Base-by-base conservation (phyloP, 2,329 filamentous ascomycete species). In the Passalora sequoiae region DNA sequence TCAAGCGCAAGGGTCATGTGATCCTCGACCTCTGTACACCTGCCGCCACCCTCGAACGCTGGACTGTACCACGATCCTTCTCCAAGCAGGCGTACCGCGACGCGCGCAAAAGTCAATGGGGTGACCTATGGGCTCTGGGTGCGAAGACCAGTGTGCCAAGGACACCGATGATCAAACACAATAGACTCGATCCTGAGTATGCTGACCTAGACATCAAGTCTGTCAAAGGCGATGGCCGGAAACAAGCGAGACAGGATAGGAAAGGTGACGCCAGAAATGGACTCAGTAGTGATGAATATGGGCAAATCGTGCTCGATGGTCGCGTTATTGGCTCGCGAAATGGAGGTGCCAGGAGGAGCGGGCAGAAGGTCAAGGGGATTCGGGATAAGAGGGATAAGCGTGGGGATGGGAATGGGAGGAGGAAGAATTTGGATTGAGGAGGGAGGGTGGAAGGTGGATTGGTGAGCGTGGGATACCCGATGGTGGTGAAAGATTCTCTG, bases 41-140 rank as follows among this genome's bases (percentile, higher is more conserved):
- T 0, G 75, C 79, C 1, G 92, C 86, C 22, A 81, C 77, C 30
- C 81, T 96, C 24, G 91, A 98, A 71, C 86, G 92, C 43, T 98
- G 92, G 92, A 92, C 84, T 0, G 83, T 98, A 0, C 86, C 91
- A 1, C 81, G 81, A 55, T 88, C 82, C 47, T 92, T 83, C 66
- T 83, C 83, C 63, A 82, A 78, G 56, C 80, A 84, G 57, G 89
- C 89, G 1, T 97, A 91, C 69, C 87, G 86, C 57, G 92, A 97
- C 62, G 92, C 92, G 25, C 81, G 92, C 49, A 98, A 98, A 69
- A 78, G 84, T 0, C 71, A 70, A 40, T 97, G 91, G 92, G 92
- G 92, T 28, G 92, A 97, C 63, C 72, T 97, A 7, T 98, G 92
- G 92, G 89, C 91, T 1, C 73, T 97, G 0, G 92, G 92, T 0